Evolutionary conservation across 345 rosid species (phyloP), one percentile per base, ranked within the genome.

Genomic region (Bretschneidera sinensis): DNA sequence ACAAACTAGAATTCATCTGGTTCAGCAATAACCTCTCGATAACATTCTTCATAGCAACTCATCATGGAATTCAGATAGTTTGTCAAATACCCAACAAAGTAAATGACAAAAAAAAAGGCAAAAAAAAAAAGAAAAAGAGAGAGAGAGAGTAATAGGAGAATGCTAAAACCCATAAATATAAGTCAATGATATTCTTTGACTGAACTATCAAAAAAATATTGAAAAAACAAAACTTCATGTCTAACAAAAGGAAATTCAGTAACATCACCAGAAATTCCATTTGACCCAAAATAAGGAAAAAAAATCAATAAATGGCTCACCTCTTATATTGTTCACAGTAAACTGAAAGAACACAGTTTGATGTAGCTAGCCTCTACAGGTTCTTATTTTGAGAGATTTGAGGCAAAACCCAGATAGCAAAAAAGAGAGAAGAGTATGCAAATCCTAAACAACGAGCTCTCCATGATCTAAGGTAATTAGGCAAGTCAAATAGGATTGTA

Each of bases 401-500:
- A 39, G 10, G 45, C 6, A 7, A 39, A 39, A 35, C 51, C 21
- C 54, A 61, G 63, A 70, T 50, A 25, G 48, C 51, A 45, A 35
- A 61, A 53, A 65, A 23, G 14, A 24, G 23, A 59, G 31, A 45
- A 19, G 59, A 59, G 68, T 47, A 55, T 21, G 23, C 60, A 35
- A 1, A 55, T 51, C 76, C 60, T 55, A 19, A 39, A 65, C 57
- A 75, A 74, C 78, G 75, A 81, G 83, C 73, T 51, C 47, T 59
- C 76, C 81, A 76, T 76, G 73, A 67, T 72, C 74, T n/a, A 55
- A 58, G 55, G 59, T 78, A 62, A 69, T 82, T 78, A 80, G 35
- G 48, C 49, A 64, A 47, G 77, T 81, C 85, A 85, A 84, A 85
- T 80, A n/a, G 79, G 80, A 73, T 61, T 78, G 60, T 75, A 73